These are phyloP conservation scores for Pythium biforme DNA, from an alignment of 352 stramenopile genomes.

Conservation along the genomic window DNA sequence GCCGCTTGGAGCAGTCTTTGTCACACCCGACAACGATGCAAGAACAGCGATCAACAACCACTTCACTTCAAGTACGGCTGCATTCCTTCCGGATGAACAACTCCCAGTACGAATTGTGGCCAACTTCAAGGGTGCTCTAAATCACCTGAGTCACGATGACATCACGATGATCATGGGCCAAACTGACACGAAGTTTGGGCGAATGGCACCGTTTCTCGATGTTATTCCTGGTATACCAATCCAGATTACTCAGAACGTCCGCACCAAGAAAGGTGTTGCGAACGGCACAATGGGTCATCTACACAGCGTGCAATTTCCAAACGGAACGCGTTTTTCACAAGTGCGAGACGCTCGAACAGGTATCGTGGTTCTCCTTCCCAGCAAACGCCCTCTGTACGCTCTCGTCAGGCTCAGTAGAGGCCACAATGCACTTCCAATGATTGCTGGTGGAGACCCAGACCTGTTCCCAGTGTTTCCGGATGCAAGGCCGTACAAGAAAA, in stretches of 20 bases:
- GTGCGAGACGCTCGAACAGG: not conserved
- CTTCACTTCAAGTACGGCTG: conserved; percentile 6
- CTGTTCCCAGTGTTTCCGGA: conserved; percentile 19
- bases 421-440: not conserved
- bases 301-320: conserved; percentile 9
- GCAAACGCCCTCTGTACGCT: conserved; percentile 9
- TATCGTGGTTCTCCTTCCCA: not conserved
- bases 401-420: conserved; percentile 1
- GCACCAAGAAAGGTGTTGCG: conserved; percentile 20
- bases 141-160: conserved; percentile 12
- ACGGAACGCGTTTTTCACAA: not conserved
- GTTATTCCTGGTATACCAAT: conserved; percentile 18
- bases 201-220: conserved; percentile 20
- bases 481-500: not conserved
- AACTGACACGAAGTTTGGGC: conserved; percentile 18
- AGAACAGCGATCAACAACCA: conserved; percentile 9
- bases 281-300: conserved; percentile 18
- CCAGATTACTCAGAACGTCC: conserved; percentile 19
- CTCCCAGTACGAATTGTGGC: conserved; percentile 12
- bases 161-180: conserved; percentile 1
- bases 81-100: not conserved
- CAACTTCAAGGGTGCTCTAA: conserved; percentile 21
- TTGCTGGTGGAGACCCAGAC: not conserved
- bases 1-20: conserved; percentile 7
- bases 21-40: conserved; percentile 11